A percentile compares a stretch with the other conserved stretches of the same genome.
phyloP scores from a whole-genome alignment of 2,329 filamentous ascomycete genomes.

The Xylaria digitata region DNA sequence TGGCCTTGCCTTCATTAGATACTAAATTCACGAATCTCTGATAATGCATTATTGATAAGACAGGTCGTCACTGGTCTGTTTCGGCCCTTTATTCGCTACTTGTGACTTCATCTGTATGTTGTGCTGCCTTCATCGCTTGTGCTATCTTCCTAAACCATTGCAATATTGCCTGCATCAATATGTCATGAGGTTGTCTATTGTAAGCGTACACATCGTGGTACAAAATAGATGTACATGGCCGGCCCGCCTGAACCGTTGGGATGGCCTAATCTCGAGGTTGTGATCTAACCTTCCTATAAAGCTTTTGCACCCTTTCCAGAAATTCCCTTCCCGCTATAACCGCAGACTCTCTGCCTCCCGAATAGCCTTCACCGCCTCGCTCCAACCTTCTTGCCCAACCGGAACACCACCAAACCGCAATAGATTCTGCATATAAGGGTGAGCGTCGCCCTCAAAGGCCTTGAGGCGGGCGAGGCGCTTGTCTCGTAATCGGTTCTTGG shows the following conservation, averaged over 20 bases:
- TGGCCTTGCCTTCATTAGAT: slow-evolving; percentile 37
- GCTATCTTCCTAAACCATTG: not conserved
- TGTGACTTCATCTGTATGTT: not conserved
- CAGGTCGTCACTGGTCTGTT: not conserved
- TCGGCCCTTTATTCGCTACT: not conserved
- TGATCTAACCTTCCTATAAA: not conserved
- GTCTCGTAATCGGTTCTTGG: slow-evolving; percentile 93
- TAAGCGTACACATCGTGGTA: slow-evolving; percentile 45
- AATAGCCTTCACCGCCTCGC: slow-evolving; percentile 62
- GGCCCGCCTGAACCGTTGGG: slow-evolving; percentile 24
- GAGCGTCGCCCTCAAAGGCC: slow-evolving; percentile 91
- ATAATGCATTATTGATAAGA: slow-evolving; percentile 20
- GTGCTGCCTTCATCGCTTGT: no score
- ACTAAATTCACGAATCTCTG: slow-evolving; percentile 34
- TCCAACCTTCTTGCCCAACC: slow-evolving; percentile 66
- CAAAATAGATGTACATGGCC: slow-evolving; percentile 44
- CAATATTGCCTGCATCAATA: not conserved
- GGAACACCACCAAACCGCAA: slow-evolving; percentile 74
- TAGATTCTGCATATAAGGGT: slow-evolving; percentile 93
- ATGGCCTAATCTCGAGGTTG: slow-evolving; percentile 1
- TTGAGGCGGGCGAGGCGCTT: slow-evolving; percentile 89
- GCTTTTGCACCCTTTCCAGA: slow-evolving; percentile 2
- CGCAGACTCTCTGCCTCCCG: slow-evolving; percentile 61
- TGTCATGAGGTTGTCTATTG: slow-evolving; percentile 41
- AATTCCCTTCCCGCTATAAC: slow-evolving; percentile 54